Evolutionary conservation across 768 basidiomycete species (phyloP).

Genomic region (Boletellus sp.): DNA sequence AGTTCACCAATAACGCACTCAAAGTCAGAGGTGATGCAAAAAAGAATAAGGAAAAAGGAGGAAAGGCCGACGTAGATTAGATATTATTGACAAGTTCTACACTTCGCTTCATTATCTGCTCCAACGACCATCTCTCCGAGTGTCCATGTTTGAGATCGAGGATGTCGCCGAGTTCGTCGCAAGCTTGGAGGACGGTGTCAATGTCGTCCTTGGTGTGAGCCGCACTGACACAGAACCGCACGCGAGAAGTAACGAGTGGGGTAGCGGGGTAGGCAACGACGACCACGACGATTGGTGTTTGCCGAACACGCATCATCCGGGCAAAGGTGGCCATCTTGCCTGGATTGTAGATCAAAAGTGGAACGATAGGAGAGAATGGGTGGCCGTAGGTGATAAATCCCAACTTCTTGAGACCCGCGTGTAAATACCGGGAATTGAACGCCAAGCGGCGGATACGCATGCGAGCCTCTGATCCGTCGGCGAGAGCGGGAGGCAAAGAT

Average conservation of each 20-base stretch:
- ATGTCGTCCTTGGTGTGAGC: conserved; percentile 97
- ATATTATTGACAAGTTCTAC: conserved; percentile 62
- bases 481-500: conserved; percentile 62
- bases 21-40: neutral
- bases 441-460: conserved; percentile 83
- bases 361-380: conserved; percentile 88
- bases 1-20: neutral
- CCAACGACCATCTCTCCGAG: conserved; percentile 72
- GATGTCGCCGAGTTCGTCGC: conserved; percentile 87
- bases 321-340: conserved; percentile 94
- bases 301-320: conserved; percentile 74
- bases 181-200: conserved; percentile 78
- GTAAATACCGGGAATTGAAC: conserved; percentile 94
- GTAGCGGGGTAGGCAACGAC: conserved; percentile 92
- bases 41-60: neutral
- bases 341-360: conserved; percentile 86
- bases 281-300: conserved; percentile 81
- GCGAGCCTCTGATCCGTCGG: conserved; percentile 81
- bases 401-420: conserved; percentile 78
- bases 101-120: conserved; percentile 67
- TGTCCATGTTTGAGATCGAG: conserved; percentile 84
- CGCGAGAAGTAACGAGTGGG: conserved; percentile 80
- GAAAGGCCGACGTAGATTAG: conserved; percentile 7
- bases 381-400: conserved; percentile 97
- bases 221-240: conserved; percentile 92